phyloP scores from a whole-genome alignment of 2,329 filamentous ascomycete species.

The Cladophialophora yegresii region DNA sequence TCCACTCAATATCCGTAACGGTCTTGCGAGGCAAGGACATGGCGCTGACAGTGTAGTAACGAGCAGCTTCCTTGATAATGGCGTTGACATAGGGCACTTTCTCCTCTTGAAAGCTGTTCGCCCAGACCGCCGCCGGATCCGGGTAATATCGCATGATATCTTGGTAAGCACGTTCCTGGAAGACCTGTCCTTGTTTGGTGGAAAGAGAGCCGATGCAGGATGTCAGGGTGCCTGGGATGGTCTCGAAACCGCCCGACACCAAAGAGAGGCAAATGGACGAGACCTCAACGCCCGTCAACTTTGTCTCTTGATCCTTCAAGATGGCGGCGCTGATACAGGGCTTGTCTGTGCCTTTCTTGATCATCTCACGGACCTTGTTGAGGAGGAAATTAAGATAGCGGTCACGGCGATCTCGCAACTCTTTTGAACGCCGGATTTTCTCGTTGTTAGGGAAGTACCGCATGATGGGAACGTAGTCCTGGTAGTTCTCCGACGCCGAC shows the following conservation, averaged over 20 bases:
- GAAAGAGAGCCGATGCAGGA: conserved; percentile 71
- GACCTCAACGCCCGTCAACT: conserved; percentile 67
- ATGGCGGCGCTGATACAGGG: conserved; percentile 67
- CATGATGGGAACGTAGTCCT: conserved; percentile 74
- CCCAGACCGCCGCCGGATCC: conserved; percentile 64
- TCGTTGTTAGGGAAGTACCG: conserved; percentile 59
- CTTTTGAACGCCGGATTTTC: conserved; percentile 55
- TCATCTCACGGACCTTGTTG: conserved; percentile 59
- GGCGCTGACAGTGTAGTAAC: conserved; percentile 74
- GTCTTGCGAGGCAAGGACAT: conserved; percentile 69
- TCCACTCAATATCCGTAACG: conserved; percentile 67
- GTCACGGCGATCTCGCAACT: conserved; percentile 65
- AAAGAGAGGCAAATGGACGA: conserved; percentile 75
- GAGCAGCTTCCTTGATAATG: conserved; percentile 70
- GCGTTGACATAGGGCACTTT: conserved; percentile 72
- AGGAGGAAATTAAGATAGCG: conserved; percentile 60
- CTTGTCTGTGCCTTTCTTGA: conserved; percentile 60
- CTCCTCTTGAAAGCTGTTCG: conserved; percentile 66
- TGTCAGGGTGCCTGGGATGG: conserved; percentile 71
- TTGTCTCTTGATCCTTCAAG: conserved; percentile 64
- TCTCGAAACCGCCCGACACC: conserved; percentile 75
- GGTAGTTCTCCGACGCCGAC: conserved; percentile 76
- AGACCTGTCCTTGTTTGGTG: conserved; percentile 62
- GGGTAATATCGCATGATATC: conserved; percentile 70
- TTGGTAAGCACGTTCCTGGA: conserved; percentile 66